phyloP scores from a whole-genome alignment of 2,329 filamentous ascomycete genomes.

The Colletotrichum magnum region DNA sequence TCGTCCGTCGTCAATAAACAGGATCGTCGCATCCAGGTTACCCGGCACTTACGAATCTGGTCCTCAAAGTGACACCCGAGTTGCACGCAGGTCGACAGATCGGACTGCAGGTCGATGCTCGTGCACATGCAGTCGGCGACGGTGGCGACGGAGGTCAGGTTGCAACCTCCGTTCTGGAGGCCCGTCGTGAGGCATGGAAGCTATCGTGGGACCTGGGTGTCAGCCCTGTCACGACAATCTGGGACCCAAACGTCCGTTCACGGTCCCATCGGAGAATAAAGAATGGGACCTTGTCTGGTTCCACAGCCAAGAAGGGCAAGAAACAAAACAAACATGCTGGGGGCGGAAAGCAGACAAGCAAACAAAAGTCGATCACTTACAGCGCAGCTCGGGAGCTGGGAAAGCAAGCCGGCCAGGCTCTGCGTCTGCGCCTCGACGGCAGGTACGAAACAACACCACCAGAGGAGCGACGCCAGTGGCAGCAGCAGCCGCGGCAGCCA shows the following conservation, averaged over 20 bases:
- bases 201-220: constrained; percentile 19
- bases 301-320: constrained; percentile 1
- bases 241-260: too few relatives aligned
- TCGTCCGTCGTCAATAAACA: not conserved
- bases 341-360: not conserved
- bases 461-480: constrained; percentile 4
- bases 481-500: constrained; percentile 20
- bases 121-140: constrained; percentile 42
- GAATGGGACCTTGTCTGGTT: not conserved
- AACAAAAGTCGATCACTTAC: constrained; percentile 21
- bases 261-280: constrained; percentile 9
- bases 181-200: constrained; percentile 32
- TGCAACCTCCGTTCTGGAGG: constrained; percentile 36
- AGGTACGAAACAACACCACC: not conserved
- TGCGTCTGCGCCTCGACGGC: constrained; percentile 34
- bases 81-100: constrained; percentile 42
- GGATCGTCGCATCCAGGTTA: not conserved
- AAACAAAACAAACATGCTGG: not conserved
- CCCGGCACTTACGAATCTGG: constrained; percentile 32
- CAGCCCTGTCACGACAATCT: constrained; percentile 17
- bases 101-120: constrained; percentile 34
- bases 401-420: constrained; percentile 15
- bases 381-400: constrained; percentile 23
- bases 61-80: constrained; percentile 40
- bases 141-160: constrained; percentile 27